Percentiles rank a stretch among this genome's conserved stretches.
These are phyloP conservation scores for Hyaloscypha bicolor DNA, from an alignment of 495 filamentous ascomycete genomes.

Conservation along the genomic window DNA sequence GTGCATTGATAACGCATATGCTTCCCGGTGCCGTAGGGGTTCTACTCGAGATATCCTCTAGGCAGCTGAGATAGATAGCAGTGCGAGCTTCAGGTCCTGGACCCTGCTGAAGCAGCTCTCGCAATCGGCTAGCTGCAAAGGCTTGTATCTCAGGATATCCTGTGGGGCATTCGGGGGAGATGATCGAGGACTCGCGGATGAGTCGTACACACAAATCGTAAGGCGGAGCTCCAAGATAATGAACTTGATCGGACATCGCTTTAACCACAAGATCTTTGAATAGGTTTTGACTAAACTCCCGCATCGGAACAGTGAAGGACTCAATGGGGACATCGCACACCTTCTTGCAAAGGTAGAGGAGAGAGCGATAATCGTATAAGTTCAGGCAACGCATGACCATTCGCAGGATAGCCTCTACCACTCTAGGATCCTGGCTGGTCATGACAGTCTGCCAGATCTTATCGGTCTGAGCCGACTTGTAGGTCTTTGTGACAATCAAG, in stretches of 20 bases:
- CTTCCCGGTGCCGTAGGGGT: conserved; percentile 65
- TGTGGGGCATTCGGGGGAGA: conserved; percentile 42
- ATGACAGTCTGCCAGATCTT: conserved; percentile 83
- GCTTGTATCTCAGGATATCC: conserved; percentile 51
- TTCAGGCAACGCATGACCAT: conserved; percentile 72
- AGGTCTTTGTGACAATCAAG: conserved; percentile 77
- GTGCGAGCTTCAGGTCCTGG: conserved; percentile 51
- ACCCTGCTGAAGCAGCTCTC: conserved; percentile 41
- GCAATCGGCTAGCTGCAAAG: conserved; percentile 50
- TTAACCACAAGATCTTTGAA: conserved; percentile 26
- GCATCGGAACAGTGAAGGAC: conserved; percentile 52
- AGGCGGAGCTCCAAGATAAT: conserved; percentile 40
- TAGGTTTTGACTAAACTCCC: conserved; percentile 51
- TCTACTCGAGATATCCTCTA: conserved; percentile 59
- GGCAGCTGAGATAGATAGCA: conserved; percentile 57
- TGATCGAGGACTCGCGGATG: conserved; percentile 63
- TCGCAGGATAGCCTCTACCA: conserved; percentile 73
- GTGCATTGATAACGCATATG: conserved; percentile 65
- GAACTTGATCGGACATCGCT: conserved; percentile 2
- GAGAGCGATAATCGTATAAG: conserved; percentile 54
- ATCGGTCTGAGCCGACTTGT: conserved; percentile 72
- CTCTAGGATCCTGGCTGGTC: conserved; percentile 80
- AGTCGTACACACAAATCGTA: conserved; percentile 65
- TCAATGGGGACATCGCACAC: conserved; percentile 69
- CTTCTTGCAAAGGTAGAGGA: conserved; percentile 77